Evolutionary conservation across 164 flowering plant species (phyloP), one percentile per base, ranked within the genome.

Genomic region (Macadamia integrifolia): DNA sequence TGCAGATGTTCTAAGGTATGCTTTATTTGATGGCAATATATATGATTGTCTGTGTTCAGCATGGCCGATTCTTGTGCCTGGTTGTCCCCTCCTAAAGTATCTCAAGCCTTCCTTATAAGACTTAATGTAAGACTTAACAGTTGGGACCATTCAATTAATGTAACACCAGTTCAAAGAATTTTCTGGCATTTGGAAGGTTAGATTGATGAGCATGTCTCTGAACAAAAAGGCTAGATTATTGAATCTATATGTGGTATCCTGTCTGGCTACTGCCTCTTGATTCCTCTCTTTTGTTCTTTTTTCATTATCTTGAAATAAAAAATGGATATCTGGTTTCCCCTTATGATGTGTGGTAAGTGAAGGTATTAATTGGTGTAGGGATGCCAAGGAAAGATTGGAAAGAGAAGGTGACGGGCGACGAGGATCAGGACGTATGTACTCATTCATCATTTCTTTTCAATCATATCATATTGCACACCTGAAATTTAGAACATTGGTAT

Each of bases 1-100:
- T 75, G 85, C 84, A 53, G 84, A 88, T 42, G 89, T 85, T 6
- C 80, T 92, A 58, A 87, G 97, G 99, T 94, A 77, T 15, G 60
- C 55, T 71, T 67, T 60, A 12, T 49, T 49, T 66, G 42, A 59
- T 64, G 30, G 9, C 62, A n/a, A 8, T 46, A 11, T 9, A 9
- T 46, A 8, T 46, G 50, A 11, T 46, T 46, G 50, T 46, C 1
- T 46, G 50, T 46, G 50, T 46, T 46, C 50, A 8, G 50, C 12
- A 4, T 3, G 50, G 0, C 9, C 7, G 0, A 46, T 46, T 11
- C 13, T 9, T 8, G 13, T 46, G 50, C 7, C 13, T 8, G 50
- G 50, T 46, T 11, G 1, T 11, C 50, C 50, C 9, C 50, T 8
- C 50, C 1, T 46, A 0, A 46, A 46, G 50, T 46, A 8, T 3